Conservation (phyloP, 176 grass and related monocot genomes). For the Miscanthus lutarioriparius region DNA sequence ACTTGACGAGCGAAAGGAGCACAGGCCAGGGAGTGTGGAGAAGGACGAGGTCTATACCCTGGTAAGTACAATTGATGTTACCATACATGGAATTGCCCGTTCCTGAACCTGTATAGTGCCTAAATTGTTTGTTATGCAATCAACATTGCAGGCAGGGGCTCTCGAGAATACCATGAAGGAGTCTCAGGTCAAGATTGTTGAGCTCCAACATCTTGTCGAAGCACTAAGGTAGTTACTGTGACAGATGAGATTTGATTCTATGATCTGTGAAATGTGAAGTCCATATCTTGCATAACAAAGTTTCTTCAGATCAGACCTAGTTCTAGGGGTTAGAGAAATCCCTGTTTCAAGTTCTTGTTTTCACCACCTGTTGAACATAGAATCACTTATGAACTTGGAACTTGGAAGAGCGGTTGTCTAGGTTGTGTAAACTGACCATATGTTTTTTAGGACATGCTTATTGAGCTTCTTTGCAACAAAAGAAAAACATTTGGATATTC, state of each 20-base stretch:
- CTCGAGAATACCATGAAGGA: constrained; percentile 94
- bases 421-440: neutral
- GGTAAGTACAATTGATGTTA: constrained; percentile 39
- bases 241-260: neutral
- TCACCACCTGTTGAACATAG: neutral
- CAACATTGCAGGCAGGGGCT: constrained; percentile 70
- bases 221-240: constrained; percentile 69
- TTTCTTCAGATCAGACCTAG: neutral
- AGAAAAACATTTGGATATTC: neutral
- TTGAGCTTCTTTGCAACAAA: neutral
- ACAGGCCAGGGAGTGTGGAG: constrained; percentile 38
- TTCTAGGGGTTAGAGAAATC: neutral
- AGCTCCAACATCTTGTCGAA: constrained; percentile 94
- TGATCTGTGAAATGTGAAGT: neutral
- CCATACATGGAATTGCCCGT: neutral
- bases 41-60: constrained; percentile 86
- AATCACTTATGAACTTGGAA: neutral
- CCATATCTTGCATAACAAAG: neutral
- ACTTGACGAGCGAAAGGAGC: constrained; percentile 44
- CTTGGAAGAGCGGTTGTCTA: neutral
- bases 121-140: constrained; percentile 21
- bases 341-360: neutral
- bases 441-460: neutral
- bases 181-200: constrained; percentile 88
- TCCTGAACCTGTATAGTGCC: neutral